Evolutionary conservation across 1,284 basidiomycete species (phyloP).

Genomic region (Fomitopsis betulina): DNA sequence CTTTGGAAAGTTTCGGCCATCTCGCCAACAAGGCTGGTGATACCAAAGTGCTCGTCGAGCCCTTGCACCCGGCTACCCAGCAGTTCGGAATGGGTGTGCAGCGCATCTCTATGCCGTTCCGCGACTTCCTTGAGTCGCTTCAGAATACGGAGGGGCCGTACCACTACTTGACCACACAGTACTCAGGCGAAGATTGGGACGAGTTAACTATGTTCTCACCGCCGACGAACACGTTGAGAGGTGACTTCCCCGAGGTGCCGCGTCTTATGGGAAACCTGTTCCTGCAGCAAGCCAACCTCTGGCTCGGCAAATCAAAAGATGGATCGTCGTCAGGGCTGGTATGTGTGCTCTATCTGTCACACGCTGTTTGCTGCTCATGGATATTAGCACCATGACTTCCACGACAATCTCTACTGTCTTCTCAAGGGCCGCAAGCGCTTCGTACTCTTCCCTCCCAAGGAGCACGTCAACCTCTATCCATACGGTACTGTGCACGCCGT

Average conservation of each 20-base stretch:
- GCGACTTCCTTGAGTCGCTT: constrained; percentile 22
- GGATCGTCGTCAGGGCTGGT: constrained; percentile 30
- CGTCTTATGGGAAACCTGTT: constrained; percentile 29
- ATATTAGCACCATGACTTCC: constrained; percentile 29
- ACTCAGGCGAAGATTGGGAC: constrained; percentile 25
- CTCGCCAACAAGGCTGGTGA: constrained; percentile 24
- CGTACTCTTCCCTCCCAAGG: constrained; percentile 28
- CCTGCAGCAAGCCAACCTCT: constrained; percentile 31
- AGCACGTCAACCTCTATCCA: constrained; percentile 24
- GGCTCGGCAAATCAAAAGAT: constrained; percentile 27
- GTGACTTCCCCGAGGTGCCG: constrained; percentile 27
- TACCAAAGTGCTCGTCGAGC: constrained; percentile 25
- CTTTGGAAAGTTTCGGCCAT: constrained; percentile 19
- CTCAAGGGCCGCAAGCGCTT: constrained; percentile 29
- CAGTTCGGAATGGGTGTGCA: constrained; percentile 29
- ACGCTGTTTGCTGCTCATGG: background rate
- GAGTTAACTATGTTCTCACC: constrained; percentile 27
- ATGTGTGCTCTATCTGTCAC: background rate
- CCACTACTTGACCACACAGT: constrained; percentile 31
- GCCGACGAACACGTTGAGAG: constrained; percentile 24
- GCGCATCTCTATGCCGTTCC: constrained; percentile 22
- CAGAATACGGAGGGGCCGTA: constrained; percentile 17
- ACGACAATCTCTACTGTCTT: constrained; percentile 32
- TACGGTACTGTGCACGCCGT: constrained; percentile 22
- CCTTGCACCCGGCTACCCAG: constrained; percentile 22